Conservation (phyloP, 228 moss, liverwort and hornwort species). For the Sphagnum magellanicum region DNA sequence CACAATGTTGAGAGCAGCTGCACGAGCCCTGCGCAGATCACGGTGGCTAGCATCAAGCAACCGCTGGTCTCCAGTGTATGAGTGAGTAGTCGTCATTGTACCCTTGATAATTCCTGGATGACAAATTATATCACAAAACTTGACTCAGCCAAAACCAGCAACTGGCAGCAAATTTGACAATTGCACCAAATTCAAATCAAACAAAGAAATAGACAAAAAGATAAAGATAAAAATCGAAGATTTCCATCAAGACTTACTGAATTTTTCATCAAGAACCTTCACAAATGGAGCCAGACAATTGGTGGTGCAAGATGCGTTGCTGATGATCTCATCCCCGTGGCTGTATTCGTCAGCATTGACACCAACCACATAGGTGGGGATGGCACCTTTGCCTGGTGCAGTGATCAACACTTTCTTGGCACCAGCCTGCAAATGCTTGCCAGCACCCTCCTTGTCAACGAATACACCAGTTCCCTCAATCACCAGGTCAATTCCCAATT, state of each 20-base stretch:
- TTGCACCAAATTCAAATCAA: too few species aligned
- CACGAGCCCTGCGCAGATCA: conserved; percentile 80
- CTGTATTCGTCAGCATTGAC: conserved; percentile 83
- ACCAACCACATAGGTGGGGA: conserved; percentile 86
- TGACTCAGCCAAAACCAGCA: too few species aligned
- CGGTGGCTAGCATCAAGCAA: conserved; percentile 93
- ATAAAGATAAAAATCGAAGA: too few species aligned
- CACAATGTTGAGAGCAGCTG: conserved; percentile 92
- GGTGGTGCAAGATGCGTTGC: conserved; percentile 96
- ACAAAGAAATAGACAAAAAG: too few species aligned
- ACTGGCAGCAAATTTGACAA: too few species aligned
- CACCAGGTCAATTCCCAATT: conserved; percentile 72
- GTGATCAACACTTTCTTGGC: conserved; percentile 99
- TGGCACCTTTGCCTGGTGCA: conserved; percentile 88
- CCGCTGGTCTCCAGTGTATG: conserved; percentile 96
- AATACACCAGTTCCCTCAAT: conserved; percentile 99
- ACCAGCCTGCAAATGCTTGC: conserved; percentile 82
- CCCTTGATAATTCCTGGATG: conserved; percentile 77
- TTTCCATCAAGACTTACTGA: conserved; percentile 30
- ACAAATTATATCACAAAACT: not conserved
- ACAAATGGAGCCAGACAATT: conserved; percentile 96
- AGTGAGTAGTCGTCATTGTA: conserved; percentile 98
- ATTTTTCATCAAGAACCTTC: conserved; percentile 93
- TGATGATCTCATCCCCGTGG: conserved; percentile 66
- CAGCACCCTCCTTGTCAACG: conserved; percentile 81